Base-by-base conservation (phyloP, 2,329 filamentous ascomycete genomes). In the Curvularia sp. region DNA sequence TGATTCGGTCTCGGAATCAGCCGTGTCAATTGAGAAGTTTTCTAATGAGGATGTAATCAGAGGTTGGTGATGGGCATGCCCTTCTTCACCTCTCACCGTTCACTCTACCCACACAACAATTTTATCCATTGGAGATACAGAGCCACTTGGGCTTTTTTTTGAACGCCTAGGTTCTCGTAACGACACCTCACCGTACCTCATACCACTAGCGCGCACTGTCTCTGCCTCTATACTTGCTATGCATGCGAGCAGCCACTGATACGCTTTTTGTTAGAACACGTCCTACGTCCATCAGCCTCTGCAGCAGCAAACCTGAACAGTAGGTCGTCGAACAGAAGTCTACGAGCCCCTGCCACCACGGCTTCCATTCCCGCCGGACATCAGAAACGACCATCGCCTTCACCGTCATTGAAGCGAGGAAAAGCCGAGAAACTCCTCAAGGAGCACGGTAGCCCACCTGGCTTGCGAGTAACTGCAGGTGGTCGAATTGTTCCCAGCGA, bases 401-500 rank as follows among this genome's bases (percentile, higher is more conserved):
- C 80, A 1, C 81, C 81, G 12, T 83, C 81, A 1, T 69, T 83
- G 68, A 82, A 82, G 71, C 78, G 79, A 41, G 79, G 79, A 52
- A 82, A 82, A 61, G 80, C 78, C 12, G 81, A 83, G 65, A 77
- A 75, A 41, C 77, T 83, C 41, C 78, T 83, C 67, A 81, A 82
- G 61, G 78, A 81, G 59, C 81, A 83, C 73, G 81, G 81, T 53
- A 83, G 81, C 36, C 81, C 81, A 34, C 80, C 79, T 21, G 80
- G 81, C 56, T 71, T 83, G 54, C 79, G 81, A 55, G 81, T 83
- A 42, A 83, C 81, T 48, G 81, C 81, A 60, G 81, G 81, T 38
- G 81, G 81, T n/a, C 78, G 81, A 18, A 79, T 83, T 59, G 81
- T 83, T n/a, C 81, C 81, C 13, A 81, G 77, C 50, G 81, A 78